Conservation (phyloP, 306 rosid species). For the Begonia fuchsioides region DNA sequence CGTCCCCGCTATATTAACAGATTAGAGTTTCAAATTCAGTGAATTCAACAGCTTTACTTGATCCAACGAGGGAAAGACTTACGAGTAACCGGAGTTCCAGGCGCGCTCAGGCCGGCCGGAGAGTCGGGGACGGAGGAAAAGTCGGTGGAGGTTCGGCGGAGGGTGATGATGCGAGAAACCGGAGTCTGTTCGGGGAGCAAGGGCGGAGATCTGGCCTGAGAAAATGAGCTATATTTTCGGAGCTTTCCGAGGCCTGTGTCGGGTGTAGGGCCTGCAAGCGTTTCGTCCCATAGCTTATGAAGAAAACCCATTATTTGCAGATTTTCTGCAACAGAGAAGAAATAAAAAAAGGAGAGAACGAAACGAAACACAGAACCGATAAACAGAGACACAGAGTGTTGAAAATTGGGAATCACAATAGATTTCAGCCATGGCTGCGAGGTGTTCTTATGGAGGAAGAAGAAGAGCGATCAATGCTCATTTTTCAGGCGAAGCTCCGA, state of each 20-base stretch:
- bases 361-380: too few relatives aligned
- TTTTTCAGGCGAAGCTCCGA: too few relatives aligned
- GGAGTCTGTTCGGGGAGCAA: conserved; percentile 13
- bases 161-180: conserved; percentile 56
- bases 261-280: conserved; percentile 84
- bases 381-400: too few relatives aligned
- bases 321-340: too few relatives aligned
- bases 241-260: conserved; percentile 81
- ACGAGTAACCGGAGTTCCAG: conserved; percentile 56
- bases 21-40: background rate
- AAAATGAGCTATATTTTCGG: conserved; percentile 51
- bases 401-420: too few relatives aligned
- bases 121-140: conserved; percentile 13
- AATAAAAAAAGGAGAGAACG: too few relatives aligned
- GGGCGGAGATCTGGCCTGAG: conserved; percentile 13
- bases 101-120: conserved; percentile 37
- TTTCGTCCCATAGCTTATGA: conserved; percentile 93
- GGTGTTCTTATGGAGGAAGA: too few relatives aligned
- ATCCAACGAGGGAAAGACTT: conserved; percentile 6
- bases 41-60: background rate
- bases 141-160: conserved; percentile 23
- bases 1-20: conserved; percentile 34
- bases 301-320: conserved; percentile 58
- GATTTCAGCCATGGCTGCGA: too few relatives aligned
- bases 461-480: too few relatives aligned